Evolutionary conservation across 2,329 filamentous ascomycete species (phyloP).

Genomic region (Trichoderma sp.): DNA sequence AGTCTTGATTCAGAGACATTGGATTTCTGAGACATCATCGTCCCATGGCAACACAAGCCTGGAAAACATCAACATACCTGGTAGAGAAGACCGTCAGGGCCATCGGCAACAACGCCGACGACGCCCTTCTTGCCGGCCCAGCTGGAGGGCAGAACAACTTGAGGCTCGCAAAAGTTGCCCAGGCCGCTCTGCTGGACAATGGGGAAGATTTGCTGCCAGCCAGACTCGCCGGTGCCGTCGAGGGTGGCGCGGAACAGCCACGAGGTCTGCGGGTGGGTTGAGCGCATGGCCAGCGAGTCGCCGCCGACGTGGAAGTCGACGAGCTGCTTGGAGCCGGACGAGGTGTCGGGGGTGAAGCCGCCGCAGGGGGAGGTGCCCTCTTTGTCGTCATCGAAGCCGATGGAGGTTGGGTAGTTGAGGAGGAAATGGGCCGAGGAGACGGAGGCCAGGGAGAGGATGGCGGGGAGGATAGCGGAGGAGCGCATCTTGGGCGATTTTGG

Average conservation of each 20-base stretch:
- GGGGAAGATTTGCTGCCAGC: constrained; percentile 56
- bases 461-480: constrained; percentile 33
- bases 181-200: constrained; percentile 54
- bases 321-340: constrained; percentile 41
- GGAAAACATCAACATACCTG: constrained; percentile 42
- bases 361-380: constrained; percentile 52
- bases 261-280: constrained; percentile 51
- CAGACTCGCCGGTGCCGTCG: constrained; percentile 44
- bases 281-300: constrained; percentile 48
- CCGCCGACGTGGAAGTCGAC: constrained; percentile 59
- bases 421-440: constrained; percentile 53
- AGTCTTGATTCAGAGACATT: not conserved
- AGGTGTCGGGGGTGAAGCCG: constrained; percentile 45
- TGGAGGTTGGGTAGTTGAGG: constrained; percentile 46
- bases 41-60: too few species aligned
- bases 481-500: constrained; percentile 34
- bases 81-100: constrained; percentile 55
- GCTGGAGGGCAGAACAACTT: constrained; percentile 47
- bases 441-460: constrained; percentile 40
- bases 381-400: constrained; percentile 50
- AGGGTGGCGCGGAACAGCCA: constrained; percentile 60
- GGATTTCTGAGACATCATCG: too few species aligned
- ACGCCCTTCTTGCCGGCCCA: constrained; percentile 56
- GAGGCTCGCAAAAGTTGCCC: constrained; percentile 53
- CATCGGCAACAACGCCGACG: constrained; percentile 50